phyloP scores from a whole-genome alignment of 768 basidiomycete genomes.

The Lactifluus volemus region DNA sequence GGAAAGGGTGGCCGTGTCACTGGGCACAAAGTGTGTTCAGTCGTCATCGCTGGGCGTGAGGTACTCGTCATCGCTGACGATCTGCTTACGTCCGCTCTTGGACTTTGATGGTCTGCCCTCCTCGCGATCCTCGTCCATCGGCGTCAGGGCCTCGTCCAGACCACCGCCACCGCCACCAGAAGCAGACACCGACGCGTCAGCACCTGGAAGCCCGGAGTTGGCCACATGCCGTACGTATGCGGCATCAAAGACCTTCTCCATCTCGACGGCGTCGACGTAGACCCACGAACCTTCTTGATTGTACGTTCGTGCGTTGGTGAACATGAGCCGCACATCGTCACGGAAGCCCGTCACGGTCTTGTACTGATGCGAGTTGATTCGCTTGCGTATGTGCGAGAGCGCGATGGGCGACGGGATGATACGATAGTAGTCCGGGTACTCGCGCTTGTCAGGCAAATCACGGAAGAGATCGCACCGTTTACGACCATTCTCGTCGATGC shows the following conservation, averaged over 20 bases:
- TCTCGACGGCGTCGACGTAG: conserved; percentile 87
- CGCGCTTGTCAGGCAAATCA: conserved; percentile 77
- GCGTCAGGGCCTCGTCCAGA: conserved; percentile 63
- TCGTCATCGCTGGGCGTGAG: conserved; percentile 75
- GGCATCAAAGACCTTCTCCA: conserved; percentile 81
- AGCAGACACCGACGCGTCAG: conserved; percentile 36
- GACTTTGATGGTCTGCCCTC: conserved; percentile 59
- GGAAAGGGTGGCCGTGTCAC: background rate
- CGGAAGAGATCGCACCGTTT: conserved; percentile 83
- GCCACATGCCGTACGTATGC: conserved; percentile 55
- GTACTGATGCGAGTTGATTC: conserved; percentile 54
- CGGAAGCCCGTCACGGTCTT: conserved; percentile 65
- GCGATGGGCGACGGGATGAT: conserved; percentile 85
- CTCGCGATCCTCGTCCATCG: conserved; percentile 54
- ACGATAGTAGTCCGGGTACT: conserved; percentile 89
- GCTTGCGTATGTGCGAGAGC: conserved; percentile 78
- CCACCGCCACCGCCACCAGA: conserved; percentile 42
- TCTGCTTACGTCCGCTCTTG: conserved; percentile 58
- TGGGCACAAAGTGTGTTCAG: conserved; percentile 19
- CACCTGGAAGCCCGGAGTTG: conserved; percentile 70
- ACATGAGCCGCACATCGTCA: conserved; percentile 86
- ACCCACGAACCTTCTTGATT: conserved; percentile 96
- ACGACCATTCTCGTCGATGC: conserved; percentile 65
- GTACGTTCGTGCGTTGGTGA: conserved; percentile 87
- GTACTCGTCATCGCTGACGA: conserved; percentile 59